Evolutionary conservation across 768 basidiomycete genomes (phyloP).

Genomic region (Mycena haematopus): DNA sequence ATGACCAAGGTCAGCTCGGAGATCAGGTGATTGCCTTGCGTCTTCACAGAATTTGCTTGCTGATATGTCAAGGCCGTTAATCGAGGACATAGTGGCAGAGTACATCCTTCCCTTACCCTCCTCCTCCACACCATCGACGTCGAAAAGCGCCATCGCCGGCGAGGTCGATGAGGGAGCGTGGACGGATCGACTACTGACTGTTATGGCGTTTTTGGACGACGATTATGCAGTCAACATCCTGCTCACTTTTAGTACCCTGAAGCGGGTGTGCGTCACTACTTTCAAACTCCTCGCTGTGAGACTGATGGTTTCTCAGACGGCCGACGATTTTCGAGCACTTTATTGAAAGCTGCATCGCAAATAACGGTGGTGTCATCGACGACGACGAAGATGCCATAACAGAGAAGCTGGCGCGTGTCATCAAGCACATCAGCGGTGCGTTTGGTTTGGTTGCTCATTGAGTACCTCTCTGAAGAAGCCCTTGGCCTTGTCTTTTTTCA

Average conservation of each 20-base stretch:
- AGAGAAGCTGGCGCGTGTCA: conserved; percentile 58
- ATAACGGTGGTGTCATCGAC: conserved; percentile 94
- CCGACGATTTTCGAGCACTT: conserved; percentile 75
- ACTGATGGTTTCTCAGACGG: conserved; percentile 49
- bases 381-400: conserved; percentile 72
- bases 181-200: conserved; percentile 82
- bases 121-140: conserved; percentile 48
- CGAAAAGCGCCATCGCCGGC: conserved; percentile 44
- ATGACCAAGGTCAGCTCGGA: conserved; percentile 59
- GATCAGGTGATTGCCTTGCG: conserved; percentile 51
- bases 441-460: conserved; percentile 17
- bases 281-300: not conserved
- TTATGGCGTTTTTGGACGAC: conserved; percentile 68
- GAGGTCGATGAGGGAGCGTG: conserved; percentile 83
- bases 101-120: conserved; percentile 83
- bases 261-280: conserved; percentile 55
- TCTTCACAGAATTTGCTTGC: not conserved
- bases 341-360: conserved; percentile 73
- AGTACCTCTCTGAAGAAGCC: not conserved
- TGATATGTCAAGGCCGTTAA: conserved; percentile 53
- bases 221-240: conserved; percentile 64
- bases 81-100: conserved; percentile 74
- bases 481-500: conserved; percentile 17
- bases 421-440: conserved; percentile 69
- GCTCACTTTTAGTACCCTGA: conserved; percentile 67